A percentile compares a stretch with the other conserved stretches of the same genome.
phyloP scores from a whole-genome alignment of 1,284 basidiomycete genomes.

The Cutaneotrichosporon sp. region DNA sequence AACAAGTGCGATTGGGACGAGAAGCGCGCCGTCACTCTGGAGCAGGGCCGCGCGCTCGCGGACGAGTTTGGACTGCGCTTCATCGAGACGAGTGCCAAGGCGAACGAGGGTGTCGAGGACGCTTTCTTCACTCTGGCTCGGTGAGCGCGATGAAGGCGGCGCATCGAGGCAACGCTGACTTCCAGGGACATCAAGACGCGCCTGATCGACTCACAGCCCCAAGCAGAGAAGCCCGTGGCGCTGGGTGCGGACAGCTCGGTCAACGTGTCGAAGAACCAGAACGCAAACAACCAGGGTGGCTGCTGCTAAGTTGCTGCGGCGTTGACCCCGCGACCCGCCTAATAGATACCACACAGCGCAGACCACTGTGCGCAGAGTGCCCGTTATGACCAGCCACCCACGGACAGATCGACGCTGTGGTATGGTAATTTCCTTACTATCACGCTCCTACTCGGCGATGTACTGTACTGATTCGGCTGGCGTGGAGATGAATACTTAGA shows the following conservation, averaged over 20 bases:
- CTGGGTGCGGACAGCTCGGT: slow-evolving; percentile 32
- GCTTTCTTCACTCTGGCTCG: slow-evolving; percentile 96
- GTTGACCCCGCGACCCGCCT: not conserved
- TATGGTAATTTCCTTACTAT: slow-evolving; percentile 1
- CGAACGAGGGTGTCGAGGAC: slow-evolving; percentile 96
- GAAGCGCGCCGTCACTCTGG: slow-evolving; percentile 78
- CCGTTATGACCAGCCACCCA: not conserved
- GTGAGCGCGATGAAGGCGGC: too few species aligned
- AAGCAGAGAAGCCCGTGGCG: slow-evolving; percentile 50
- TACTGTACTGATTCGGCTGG: slow-evolving; percentile 21
- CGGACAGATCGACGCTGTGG: not conserved
- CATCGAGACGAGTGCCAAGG: slow-evolving; percentile 97
- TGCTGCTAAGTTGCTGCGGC: slow-evolving; percentile 32
- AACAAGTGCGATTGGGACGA: slow-evolving; percentile 99
- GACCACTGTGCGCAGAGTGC: not conserved
- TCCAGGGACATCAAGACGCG: slow-evolving; percentile 91
- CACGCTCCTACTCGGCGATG: slow-evolving; percentile 15
- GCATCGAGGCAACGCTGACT: too few species aligned
- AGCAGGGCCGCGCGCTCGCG: slow-evolving; percentile 68
- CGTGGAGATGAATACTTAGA: slow-evolving; percentile 17
- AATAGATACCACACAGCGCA: slow-evolving; percentile 1
- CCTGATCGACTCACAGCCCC: slow-evolving; percentile 88
- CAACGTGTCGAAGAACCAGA: slow-evolving; percentile 39
- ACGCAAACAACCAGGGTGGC: slow-evolving; percentile 23
- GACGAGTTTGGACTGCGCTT: slow-evolving; percentile 82